Evolutionary conservation across 768 basidiomycete species (phyloP), one percentile per base, ranked within the genome.

Genomic region (Boletus reticuloceps): DNA sequence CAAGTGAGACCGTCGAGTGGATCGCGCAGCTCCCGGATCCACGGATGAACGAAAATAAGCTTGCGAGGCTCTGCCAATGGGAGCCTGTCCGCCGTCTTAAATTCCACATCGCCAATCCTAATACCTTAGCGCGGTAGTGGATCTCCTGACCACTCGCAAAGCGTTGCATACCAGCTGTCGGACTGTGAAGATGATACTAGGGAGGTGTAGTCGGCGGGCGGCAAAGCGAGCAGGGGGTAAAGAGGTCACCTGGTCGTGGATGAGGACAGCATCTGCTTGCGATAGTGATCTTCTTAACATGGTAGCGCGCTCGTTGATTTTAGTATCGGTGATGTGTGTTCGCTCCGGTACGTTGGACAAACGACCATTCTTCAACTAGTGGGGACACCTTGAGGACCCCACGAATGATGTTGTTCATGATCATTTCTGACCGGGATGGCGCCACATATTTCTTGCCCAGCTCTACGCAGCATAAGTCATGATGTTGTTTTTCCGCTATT

Each of bases 41-140:
- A 53, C 12, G 56, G 56, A 39, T 50, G 44, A 9, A 58, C 53
- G n/a, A n/a, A 50, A 10, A 54, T 20, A 6, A 50, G 36, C 17
- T 46, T 36, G 29, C 36, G 48, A 7, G 40, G 29, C 17, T 44
- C 43, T 8, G 9, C 40, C 27, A 51, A 19, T 3, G 53, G 29
- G 20, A 47, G 49, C 17, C 13, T 32, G 29, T 39, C 36, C 8
- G 43, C 31, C 1, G 54, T 46, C 8, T 5, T 14, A 38, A 55
- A 46, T 13, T 51, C 44, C n/a, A 55, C 19, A 11, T 39, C 9
- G 16, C 54, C 54, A 13, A 55, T 19, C 1, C 49, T 13, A 38
- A n/a, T 41, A 39, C 54, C 50, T 14, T 25, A 25, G 44, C 54
- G 17, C 31, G 49, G 5, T 55, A 55, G 3, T 16, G 25, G 3